These are phyloP conservation scores for Friedmanniomyces simplex DNA, from an alignment of 495 filamentous ascomycete species.

Conservation along the genomic window DNA sequence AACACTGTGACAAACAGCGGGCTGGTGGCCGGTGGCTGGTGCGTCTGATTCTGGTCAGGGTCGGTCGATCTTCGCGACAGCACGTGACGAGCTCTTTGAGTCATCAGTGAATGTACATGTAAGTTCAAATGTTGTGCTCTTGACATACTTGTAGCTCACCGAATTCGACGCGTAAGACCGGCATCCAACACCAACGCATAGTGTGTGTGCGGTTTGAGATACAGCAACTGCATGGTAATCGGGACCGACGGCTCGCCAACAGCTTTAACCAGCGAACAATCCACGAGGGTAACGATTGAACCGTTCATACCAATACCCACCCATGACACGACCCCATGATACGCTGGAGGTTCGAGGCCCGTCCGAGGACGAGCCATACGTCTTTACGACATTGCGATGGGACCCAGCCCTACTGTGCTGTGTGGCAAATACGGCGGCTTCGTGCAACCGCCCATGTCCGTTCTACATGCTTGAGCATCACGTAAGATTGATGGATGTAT, in stretches of 20 bases:
- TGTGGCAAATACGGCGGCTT: slow-evolving; percentile 32
- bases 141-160: too few relatives aligned
- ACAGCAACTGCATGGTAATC: too few relatives aligned
- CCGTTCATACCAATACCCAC: background rate
- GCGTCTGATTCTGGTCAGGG: background rate
- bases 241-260: too few relatives aligned
- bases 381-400: slow-evolving; percentile 69
- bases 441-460: slow-evolving; percentile 37
- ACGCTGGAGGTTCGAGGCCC: background rate
- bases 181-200: too few relatives aligned
- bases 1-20: background rate
- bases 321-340: background rate
- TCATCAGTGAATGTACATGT: too few relatives aligned
- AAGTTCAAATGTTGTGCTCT: too few relatives aligned
- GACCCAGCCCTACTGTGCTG: slow-evolving; percentile 50
- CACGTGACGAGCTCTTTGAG: background rate
- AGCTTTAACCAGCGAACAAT: too few relatives aligned
- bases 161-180: too few relatives aligned
- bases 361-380: slow-evolving; percentile 20
- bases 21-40: background rate
- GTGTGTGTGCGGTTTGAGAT: too few relatives aligned
- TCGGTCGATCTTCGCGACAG: too few relatives aligned
- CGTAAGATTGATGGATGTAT: background rate
- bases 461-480: slow-evolving; percentile 82
- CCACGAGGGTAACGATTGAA: too few relatives aligned